These are phyloP conservation scores for Thozetella sp. DNA, from an alignment of 495 filamentous ascomycete genomes.

Conservation along the genomic window DNA sequence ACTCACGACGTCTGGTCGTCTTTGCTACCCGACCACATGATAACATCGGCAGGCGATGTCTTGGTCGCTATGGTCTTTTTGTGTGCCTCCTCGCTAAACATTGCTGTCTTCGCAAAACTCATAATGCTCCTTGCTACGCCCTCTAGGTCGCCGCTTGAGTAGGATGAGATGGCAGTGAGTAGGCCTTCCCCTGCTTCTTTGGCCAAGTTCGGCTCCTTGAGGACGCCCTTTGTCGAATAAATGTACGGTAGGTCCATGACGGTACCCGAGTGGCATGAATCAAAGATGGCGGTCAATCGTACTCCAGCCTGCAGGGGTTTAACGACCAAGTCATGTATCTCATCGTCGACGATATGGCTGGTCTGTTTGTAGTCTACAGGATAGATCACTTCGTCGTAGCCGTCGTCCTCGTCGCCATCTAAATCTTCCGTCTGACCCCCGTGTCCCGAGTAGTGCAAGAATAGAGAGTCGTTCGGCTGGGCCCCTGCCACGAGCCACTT, in stretches of 20 bases:
- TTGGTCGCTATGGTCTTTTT: slow-evolving; percentile 84
- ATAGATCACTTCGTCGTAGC: slow-evolving; percentile 96
- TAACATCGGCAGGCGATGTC: slow-evolving; percentile 93
- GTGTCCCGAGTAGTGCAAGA: slow-evolving; percentile 60
- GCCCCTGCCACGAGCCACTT: slow-evolving; percentile 47
- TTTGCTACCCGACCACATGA: slow-evolving; percentile 98
- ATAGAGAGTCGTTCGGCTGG: slow-evolving; percentile 49
- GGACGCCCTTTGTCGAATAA: slow-evolving; percentile 89
- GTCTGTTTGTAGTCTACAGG: slow-evolving; percentile 90
- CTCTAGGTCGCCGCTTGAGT: slow-evolving; percentile 81
- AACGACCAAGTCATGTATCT: slow-evolving; percentile 92
- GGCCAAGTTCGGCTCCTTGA: slow-evolving; percentile 97
- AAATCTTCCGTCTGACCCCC: slow-evolving; percentile 46
- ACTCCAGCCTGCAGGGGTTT: slow-evolving; percentile 80
- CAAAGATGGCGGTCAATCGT: slow-evolving; percentile 94
- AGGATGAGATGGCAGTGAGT: slow-evolving; percentile 79
- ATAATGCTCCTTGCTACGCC: slow-evolving; percentile 74
- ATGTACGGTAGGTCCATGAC: slow-evolving; percentile 96
- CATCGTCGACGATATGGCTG: slow-evolving; percentile 95
- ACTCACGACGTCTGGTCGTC: slow-evolving; percentile 90
- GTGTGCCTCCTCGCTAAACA: slow-evolving; percentile 76
- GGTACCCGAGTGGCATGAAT: slow-evolving; percentile 96
- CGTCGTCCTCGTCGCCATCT: slow-evolving; percentile 84
- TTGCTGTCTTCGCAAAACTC: slow-evolving; percentile 84
- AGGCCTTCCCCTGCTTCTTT: slow-evolving; percentile 94